phyloP scores from a whole-genome alignment of 257 asterid genomes.

The Solanum chiquidenum region DNA sequence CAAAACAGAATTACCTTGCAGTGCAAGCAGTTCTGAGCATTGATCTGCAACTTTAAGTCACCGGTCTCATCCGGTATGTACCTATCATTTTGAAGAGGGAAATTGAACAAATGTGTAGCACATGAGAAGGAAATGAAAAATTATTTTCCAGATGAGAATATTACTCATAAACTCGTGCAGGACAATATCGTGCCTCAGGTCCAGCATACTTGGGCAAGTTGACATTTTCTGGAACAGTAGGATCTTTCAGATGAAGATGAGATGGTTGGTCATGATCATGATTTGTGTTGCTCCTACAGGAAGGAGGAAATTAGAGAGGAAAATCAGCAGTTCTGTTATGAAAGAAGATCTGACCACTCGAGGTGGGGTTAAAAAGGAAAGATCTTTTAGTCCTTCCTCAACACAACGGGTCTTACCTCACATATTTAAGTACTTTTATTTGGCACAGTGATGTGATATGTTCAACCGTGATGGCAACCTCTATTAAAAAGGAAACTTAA shows the following conservation, averaged over 20 bases:
- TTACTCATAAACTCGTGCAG: slow-evolving; percentile 94
- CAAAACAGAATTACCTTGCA: slow-evolving; percentile 67
- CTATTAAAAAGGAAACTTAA: background rate
- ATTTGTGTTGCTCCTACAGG: slow-evolving; percentile 83
- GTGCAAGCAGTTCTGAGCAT: slow-evolving; percentile 93
- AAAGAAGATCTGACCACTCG: background rate
- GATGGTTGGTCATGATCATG: slow-evolving; percentile 92
- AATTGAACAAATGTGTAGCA: background rate
- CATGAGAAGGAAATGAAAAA: background rate
- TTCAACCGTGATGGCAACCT: background rate
- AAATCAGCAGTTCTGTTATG: background rate
- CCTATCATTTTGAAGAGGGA: slow-evolving; percentile 25
- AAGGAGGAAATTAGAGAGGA: background rate
- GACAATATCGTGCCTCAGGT: slow-evolving; percentile 92
- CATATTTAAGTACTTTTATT: background rate
- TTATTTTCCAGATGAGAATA: background rate
- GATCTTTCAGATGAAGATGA: slow-evolving; percentile 76
- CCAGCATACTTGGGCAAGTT: slow-evolving; percentile 75
- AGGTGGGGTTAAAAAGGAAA: background rate
- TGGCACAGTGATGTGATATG: background rate
- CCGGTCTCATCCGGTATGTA: slow-evolving; percentile 61
- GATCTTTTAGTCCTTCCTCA: background rate
- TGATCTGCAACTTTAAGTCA: slow-evolving; percentile 64
- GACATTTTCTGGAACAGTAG: slow-evolving; percentile 52
- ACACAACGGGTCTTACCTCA: background rate